Base-by-base conservation (phyloP, 441 rosid genomes). In the Populus tomentosa region DNA sequence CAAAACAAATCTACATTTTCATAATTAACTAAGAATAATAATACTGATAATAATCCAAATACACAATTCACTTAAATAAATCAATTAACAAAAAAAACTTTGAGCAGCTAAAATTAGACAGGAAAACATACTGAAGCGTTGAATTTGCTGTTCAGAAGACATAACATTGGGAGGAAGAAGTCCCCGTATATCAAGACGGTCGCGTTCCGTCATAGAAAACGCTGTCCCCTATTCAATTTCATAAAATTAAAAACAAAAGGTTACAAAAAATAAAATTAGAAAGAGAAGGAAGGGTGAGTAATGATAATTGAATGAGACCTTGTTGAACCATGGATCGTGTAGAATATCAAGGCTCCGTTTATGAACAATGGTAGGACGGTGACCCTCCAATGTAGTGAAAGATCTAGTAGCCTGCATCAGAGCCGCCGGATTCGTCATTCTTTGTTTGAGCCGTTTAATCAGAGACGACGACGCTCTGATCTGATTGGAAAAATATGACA, bases 321-420 rank as follows among this genome's bases (percentile, higher is more conserved):
- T 96, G 84, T 96, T 96, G 89, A 96, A 96, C 99, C 97, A 96
- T 70, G 99, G 98, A 82, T 96, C 98, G 78, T 94, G 99, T 78
- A 96, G 98, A 75, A 94, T 94, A 69, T 96, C 98, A 74, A 92
- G 87, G 82, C 99, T 93, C 77, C 98, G 97, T 88, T 96, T 96
- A 86, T 96, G 95, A 33, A 96, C 95, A 64, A 96, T 92, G 68
- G 92, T 86, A 24, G 97, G 99, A 11, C 97, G 97, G 80, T 91
- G 92, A 50, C 98, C 97, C 84, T 96, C 99, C 20, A 89, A 75
- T 18, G 97, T 89, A 33, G 99, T 91, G 89, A 91, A 92, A 26
- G 84, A 85, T 83, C 96, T 88, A 56, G 81, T 36, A 23, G 26
- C 33, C 67, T 82, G 83, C 67, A 77, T 56, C 7, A 79, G 70